Percentiles rank a stretch among this genome's conserved stretches.
phyloP scores from a whole-genome alignment of 495 filamentous ascomycete species.

The Pyrenula aspistea region DNA sequence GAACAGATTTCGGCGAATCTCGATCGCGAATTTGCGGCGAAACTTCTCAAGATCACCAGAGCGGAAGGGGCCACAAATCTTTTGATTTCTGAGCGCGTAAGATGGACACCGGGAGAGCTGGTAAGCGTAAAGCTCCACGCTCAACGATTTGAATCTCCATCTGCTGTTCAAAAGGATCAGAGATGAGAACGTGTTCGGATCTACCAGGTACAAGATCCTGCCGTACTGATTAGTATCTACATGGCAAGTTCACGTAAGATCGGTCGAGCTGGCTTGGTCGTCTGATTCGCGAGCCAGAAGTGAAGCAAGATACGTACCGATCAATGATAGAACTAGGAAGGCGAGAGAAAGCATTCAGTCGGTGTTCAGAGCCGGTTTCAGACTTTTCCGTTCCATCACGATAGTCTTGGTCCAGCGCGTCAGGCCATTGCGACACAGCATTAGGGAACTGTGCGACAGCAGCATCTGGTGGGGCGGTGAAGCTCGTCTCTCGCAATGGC shows the following conservation, averaged over 20 bases:
- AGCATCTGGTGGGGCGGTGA: background rate
- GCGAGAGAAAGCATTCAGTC: slow-evolving; percentile 12
- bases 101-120: slow-evolving; percentile 64
- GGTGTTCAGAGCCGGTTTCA: background rate
- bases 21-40: slow-evolving; percentile 52
- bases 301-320: slow-evolving; percentile 10
- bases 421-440: background rate
- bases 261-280: too few species aligned
- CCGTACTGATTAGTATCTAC: background rate
- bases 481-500: background rate
- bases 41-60: slow-evolving; percentile 46
- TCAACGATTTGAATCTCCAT: slow-evolving; percentile 66
- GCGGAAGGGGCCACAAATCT: slow-evolving; percentile 25
- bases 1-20: slow-evolving; percentile 70
- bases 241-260: too few species aligned
- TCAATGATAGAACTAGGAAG: slow-evolving; percentile 19
- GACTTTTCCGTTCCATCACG: background rate
- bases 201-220: slow-evolving; percentile 65
- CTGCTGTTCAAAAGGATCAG: slow-evolving; percentile 66
- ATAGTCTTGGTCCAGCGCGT: background rate
- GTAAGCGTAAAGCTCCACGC: slow-evolving; percentile 58
- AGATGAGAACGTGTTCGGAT: slow-evolving; percentile 72
- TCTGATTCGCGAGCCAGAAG: too few species aligned
- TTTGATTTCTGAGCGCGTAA: slow-evolving; percentile 43
- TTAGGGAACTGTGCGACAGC: background rate